These are phyloP conservation scores for Acanthamoeba lenticulata DNA, from an alignment of 208 protist species.

Conservation along the genomic window DNA sequence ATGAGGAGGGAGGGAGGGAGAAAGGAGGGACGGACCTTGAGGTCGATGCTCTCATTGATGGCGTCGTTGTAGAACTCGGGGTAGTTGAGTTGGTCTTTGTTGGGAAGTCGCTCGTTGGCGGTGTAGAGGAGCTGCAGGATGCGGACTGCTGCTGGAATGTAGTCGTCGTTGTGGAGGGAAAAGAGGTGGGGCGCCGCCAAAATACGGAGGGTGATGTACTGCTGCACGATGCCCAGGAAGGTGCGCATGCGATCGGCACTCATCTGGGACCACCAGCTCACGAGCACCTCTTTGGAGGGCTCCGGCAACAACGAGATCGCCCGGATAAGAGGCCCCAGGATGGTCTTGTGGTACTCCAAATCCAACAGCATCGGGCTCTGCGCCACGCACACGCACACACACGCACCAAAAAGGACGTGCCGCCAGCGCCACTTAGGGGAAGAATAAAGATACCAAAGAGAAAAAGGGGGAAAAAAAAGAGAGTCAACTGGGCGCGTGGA, in stretches of 20 bases:
- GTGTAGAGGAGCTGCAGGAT: slow-evolving; percentile 12
- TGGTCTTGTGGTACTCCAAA: slow-evolving; percentile 56
- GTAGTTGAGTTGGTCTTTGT: background rate
- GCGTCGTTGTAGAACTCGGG: slow-evolving; percentile 63
- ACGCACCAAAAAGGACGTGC: no score
- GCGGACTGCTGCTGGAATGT: slow-evolving; percentile 24
- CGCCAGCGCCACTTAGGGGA: no score
- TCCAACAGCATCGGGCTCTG: slow-evolving; percentile 66
- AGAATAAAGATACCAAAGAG: no score
- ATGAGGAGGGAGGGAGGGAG: background rate
- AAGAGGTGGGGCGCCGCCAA: background rate
- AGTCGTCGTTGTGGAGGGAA: slow-evolving; percentile 55
- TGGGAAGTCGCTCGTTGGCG: background rate
- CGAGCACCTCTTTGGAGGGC: background rate
- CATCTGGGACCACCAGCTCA: slow-evolving; percentile 43
- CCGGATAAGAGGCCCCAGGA: slow-evolving; percentile 51
- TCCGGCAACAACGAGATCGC: background rate
- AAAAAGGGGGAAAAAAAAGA: no score
- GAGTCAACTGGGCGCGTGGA: background rate
- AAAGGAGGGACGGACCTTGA: background rate
- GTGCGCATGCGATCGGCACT: background rate
- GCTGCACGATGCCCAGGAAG: slow-evolving; percentile 46
- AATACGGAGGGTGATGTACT: slow-evolving; percentile 65
- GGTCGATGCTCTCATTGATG: slow-evolving; percentile 54
- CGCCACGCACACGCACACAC: background rate